Conservation (phyloP, 345 rosid genomes). For the Lepidium aucheri region DNA sequence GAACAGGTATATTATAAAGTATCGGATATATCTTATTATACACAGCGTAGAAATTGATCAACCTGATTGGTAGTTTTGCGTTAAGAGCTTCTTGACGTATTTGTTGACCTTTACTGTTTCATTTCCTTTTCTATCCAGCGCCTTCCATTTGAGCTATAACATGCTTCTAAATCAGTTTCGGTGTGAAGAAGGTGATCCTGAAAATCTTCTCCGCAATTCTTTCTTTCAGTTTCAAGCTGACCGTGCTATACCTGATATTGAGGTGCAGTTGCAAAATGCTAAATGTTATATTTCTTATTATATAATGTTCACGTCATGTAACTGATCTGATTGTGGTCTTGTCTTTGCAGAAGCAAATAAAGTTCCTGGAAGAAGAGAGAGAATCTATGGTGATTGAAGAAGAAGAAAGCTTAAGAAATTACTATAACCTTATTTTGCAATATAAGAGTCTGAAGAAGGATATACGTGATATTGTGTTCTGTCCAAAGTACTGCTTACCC, state of each 20-base stretch:
- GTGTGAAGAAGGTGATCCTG: constrained; percentile 93
- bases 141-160: constrained; percentile 96
- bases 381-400: constrained; percentile 84
- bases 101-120: neutral
- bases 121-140: constrained; percentile 44
- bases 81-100: neutral
- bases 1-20: constrained; percentile 72
- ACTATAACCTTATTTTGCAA: constrained; percentile 72
- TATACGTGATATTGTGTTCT: constrained; percentile 57
- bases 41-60: neutral
- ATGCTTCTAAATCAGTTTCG: constrained; percentile 97
- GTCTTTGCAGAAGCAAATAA: constrained; percentile 64
- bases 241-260: constrained; percentile 80
- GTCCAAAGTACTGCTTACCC: constrained; percentile 84
- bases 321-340: constrained; percentile 13
- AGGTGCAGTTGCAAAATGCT: constrained; percentile 38
- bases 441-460: constrained; percentile 72
- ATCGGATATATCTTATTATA: neutral
- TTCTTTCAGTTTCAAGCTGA: constrained; percentile 99
- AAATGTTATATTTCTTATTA: neutral
- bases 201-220: constrained; percentile 89
- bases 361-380: constrained; percentile 73
- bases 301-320: neutral
- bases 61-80: neutral
- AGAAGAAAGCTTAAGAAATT: constrained; percentile 78